Conservation (phyloP, 768 basidiomycete genomes). For the Dictyophora rubrovolvata region DNA sequence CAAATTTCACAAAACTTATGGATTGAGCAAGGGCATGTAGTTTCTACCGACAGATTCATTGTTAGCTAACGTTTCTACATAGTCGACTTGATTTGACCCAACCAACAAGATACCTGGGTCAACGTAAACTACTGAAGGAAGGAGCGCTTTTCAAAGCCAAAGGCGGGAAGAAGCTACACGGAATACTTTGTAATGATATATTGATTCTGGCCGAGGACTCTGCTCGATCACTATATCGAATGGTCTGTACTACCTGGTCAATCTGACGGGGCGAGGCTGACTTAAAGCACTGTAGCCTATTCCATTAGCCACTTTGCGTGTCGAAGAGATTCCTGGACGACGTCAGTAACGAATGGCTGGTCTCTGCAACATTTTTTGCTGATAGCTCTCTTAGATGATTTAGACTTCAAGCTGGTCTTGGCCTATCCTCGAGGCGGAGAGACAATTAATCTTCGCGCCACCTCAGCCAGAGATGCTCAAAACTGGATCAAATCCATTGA, state of each 20-base stretch:
- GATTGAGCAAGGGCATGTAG: conserved; percentile 72
- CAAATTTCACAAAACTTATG: conserved; percentile 71
- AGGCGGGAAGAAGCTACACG: conserved; percentile 68
- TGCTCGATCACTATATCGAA: conserved; percentile 64
- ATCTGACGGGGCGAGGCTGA: neutral
- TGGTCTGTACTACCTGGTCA: conserved; percentile 40
- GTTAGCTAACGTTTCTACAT: neutral
- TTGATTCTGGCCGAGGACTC: conserved; percentile 72
- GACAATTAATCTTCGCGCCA: conserved; percentile 47
- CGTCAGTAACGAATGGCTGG: conserved; percentile 25
- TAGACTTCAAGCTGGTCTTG: conserved; percentile 54
- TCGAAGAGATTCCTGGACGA: conserved; percentile 42
- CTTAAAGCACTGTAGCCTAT: conserved; percentile 43
- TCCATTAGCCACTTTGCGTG: conserved; percentile 54
- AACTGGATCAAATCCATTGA: conserved; percentile 38
- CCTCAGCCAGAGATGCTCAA: conserved; percentile 49
- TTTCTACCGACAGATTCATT: neutral
- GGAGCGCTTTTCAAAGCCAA: conserved; percentile 72
- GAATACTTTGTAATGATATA: conserved; percentile 83
- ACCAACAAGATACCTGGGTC: conserved; percentile 76
- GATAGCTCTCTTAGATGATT: conserved; percentile 41
- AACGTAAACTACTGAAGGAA: conserved; percentile 70
- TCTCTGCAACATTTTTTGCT: neutral
- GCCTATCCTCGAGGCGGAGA: conserved; percentile 71
- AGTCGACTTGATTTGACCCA: conserved; percentile 85